phyloP scores from a whole-genome alignment of 371 early-diverging fungal species.

The Mortierella sp. region DNA sequence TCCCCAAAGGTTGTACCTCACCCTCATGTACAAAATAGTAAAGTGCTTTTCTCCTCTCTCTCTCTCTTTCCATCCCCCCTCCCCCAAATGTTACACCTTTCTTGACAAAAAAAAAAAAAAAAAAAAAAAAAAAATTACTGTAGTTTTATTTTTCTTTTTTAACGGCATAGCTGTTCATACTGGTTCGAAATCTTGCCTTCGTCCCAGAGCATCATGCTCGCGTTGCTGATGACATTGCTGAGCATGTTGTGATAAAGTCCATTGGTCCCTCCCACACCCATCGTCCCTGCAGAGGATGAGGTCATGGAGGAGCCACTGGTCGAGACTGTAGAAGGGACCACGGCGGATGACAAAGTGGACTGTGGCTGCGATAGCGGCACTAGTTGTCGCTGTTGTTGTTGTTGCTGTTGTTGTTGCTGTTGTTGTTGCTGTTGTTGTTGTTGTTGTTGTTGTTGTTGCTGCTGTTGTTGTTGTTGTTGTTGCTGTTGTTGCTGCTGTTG shows the following conservation, averaged over 20 bases:
- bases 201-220: slow-evolving; percentile 52
- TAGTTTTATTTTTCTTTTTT: background rate
- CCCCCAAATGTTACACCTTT: too few species aligned
- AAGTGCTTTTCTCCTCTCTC: too few species aligned
- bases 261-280: slow-evolving; percentile 18
- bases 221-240: slow-evolving; percentile 41
- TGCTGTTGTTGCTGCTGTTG: slow-evolving; percentile 4
- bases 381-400: background rate
- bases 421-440: slow-evolving; percentile 5
- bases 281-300: slow-evolving; percentile 2
- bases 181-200: slow-evolving; percentile 29
- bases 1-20: background rate
- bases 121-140: too few species aligned
- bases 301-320: background rate
- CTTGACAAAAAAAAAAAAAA: background rate
- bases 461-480: slow-evolving; percentile 9
- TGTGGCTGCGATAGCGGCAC: too few species aligned
- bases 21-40: background rate
- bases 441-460: slow-evolving; percentile 11
- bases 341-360: too few species aligned
- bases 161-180: slow-evolving; percentile 47
- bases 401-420: background rate
- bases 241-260: slow-evolving; percentile 34
- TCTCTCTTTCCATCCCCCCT: too few species aligned
- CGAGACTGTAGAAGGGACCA: background rate